phyloP scores from a whole-genome alignment of 805 yeast species.

The Ogataea naganishii region DNA sequence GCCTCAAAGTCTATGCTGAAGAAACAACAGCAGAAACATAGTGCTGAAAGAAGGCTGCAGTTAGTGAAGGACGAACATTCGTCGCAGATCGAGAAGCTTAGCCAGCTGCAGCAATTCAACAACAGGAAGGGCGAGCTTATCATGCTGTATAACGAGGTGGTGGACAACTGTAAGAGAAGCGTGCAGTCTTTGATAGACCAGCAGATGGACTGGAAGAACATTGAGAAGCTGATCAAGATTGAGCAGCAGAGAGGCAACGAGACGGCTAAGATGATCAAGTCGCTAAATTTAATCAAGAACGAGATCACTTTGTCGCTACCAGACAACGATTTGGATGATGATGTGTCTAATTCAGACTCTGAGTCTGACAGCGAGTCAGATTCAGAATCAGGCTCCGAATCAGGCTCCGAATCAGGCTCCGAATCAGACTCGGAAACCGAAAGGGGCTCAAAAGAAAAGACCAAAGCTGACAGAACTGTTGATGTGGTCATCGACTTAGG shows the following conservation, averaged over 20 bases:
- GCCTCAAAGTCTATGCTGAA: slow-evolving; percentile 68
- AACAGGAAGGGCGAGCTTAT: slow-evolving; percentile 66
- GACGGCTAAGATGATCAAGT: slow-evolving; percentile 56
- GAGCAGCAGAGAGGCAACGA: slow-evolving; percentile 62
- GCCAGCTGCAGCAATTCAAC: slow-evolving; percentile 54
- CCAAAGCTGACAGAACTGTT: slow-evolving; percentile 20
- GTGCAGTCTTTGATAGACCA: slow-evolving; percentile 64
- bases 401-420: slow-evolving; percentile 21
- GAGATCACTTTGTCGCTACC: slow-evolving; percentile 53
- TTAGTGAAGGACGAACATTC: slow-evolving; percentile 68
- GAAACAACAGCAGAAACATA: slow-evolving; percentile 67
- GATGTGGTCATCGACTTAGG: slow-evolving; percentile 59
- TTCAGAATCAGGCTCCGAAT: slow-evolving; percentile 24
- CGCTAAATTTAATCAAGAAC: slow-evolving; percentile 63
- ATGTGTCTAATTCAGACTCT: slow-evolving; percentile 19
- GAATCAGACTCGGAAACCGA: slow-evolving; percentile 12
- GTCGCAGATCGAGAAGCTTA: slow-evolving; percentile 58
- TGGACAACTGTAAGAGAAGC: slow-evolving; percentile 62
- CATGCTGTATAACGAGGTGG: slow-evolving; percentile 56
- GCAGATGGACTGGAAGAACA: slow-evolving; percentile 91
- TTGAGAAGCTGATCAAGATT: slow-evolving; percentile 61
- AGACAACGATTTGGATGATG: slow-evolving; percentile 30
- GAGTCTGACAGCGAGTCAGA: slow-evolving; percentile 25
- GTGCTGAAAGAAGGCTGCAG: slow-evolving; percentile 65
- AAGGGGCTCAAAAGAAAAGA: slow-evolving; percentile 3